A percentile compares a stretch with the other conserved stretches of the same genome.
phyloP scores from a whole-genome alignment of 768 basidiomycete genomes.

The Sporobolomyces phaffii region DNA sequence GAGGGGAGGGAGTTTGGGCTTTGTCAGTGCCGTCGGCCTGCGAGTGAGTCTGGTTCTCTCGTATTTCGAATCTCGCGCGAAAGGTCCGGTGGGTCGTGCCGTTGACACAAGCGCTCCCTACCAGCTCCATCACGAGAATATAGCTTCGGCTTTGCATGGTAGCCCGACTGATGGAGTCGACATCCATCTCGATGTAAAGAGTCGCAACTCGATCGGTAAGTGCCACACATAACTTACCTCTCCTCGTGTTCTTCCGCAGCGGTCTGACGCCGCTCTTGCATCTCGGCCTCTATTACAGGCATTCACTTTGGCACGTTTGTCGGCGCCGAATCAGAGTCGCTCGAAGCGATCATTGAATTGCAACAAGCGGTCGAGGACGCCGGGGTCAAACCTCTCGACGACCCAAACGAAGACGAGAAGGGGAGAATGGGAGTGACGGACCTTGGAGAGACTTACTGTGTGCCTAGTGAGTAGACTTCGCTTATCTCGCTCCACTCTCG shows the following conservation, averaged over 20 bases:
- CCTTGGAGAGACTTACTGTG: slow-evolving; percentile 45
- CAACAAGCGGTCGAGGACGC: slow-evolving; percentile 32
- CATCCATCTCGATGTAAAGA: slow-evolving; percentile 48
- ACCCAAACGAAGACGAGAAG: slow-evolving; percentile 45
- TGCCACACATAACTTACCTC: too few relatives aligned
- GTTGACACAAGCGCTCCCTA: too few relatives aligned
- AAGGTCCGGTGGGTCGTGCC: too few relatives aligned
- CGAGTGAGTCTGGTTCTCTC: slow-evolving; percentile 47
- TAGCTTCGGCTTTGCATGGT: slow-evolving; percentile 49
- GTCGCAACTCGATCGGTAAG: slow-evolving; percentile 47
- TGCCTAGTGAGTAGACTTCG: slow-evolving; percentile 10
- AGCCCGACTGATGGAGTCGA: slow-evolving; percentile 50
- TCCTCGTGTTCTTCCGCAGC: background rate
- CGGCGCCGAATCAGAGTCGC: slow-evolving; percentile 49
- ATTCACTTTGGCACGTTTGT: slow-evolving; percentile 53
- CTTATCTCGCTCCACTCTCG: background rate
- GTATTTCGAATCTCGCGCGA: background rate
- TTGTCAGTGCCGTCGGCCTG: slow-evolving; percentile 48
- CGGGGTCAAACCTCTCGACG: slow-evolving; percentile 23
- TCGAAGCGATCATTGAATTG: slow-evolving; percentile 49
- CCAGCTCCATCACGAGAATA: slow-evolving; percentile 44
- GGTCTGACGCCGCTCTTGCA: background rate
- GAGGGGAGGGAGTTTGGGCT: slow-evolving; percentile 50
- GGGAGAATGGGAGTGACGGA: slow-evolving; percentile 48
- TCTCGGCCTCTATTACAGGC: background rate